Evolutionary conservation across 78 protist genomes (phyloP), one percentile per base, ranked within the genome.

Genomic region (Dictyostelium intermedium): DNA sequence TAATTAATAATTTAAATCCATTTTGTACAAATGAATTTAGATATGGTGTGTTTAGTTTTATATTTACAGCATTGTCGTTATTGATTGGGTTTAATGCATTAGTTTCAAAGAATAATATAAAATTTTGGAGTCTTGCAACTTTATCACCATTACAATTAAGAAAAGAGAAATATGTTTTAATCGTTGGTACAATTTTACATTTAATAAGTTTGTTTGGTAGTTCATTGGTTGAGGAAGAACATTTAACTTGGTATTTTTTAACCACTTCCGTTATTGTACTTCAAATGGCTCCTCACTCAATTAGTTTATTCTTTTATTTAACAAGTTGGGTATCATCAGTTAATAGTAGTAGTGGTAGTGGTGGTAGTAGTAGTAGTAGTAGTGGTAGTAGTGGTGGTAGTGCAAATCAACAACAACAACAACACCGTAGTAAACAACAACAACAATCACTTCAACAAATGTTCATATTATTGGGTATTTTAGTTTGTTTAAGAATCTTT

Each of bases 151-250:
- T 84, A 9, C 95, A 83, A 60, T 56, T 83, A 27, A 56, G 93
- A 20, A 82, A 85, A 72, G 92, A 92, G 69, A 80, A 86, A 43
- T 81, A 70, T 39, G 39, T 94, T 30, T 86, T 94, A n/a, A 70
- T 84, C 2, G 56, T n/a, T 41, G 97, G 97, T 20, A 83, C 91
- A 0, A 73, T 84, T 20, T 13, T 95, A 20, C 93, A 95, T 82
- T 30, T 84, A 14, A 82, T 87, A 14, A 83, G 95, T 82, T 27
- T 95, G 8, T 86, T 87, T 74, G 91, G 93, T 18, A 96, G 96
- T 69, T 93, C 97, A 25, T 66, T 92, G 60, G 96, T 96, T 16
- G 98, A 96, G 39, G 98, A 96, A 37, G 98, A 96, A 56, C 98
- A 96, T 41, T 41, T 53, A 20, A 93, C 95, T 13, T 84, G 95